These are phyloP conservation scores for Ceratocystis smalleyi DNA, from an alignment of 2,329 filamentous ascomycete species.

Conservation along the genomic window DNA sequence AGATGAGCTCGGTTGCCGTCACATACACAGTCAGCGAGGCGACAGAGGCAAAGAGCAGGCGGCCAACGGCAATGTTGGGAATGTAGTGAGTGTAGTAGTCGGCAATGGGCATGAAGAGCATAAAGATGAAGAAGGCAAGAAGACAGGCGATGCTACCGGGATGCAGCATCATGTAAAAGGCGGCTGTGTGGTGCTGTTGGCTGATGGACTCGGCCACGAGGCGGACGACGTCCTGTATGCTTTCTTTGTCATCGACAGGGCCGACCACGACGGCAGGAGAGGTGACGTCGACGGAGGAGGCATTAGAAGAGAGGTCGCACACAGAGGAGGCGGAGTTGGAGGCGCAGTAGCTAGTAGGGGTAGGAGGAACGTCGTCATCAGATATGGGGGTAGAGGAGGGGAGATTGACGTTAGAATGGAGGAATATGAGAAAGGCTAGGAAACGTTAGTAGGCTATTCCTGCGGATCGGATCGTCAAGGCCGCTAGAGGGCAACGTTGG, in stretches of 20 bases:
- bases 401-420: conserved; percentile 7
- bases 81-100: conserved; percentile 20
- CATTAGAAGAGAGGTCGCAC: conserved; percentile 24
- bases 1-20: conserved; percentile 43
- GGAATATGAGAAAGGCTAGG: conserved; percentile 7
- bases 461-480: too few relatives aligned
- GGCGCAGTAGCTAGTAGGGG: not conserved
- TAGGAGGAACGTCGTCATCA: not conserved
- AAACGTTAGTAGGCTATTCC: too few relatives aligned
- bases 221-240: conserved; percentile 51
- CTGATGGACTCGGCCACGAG: conserved; percentile 69
- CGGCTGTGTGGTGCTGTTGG: conserved; percentile 59
- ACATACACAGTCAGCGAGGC: conserved; percentile 49
- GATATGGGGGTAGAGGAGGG: not conserved
- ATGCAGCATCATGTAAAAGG: conserved; percentile 47
- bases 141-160: conserved; percentile 36
- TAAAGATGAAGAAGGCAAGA: conserved; percentile 25
- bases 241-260: conserved; percentile 34
- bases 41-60: conserved; percentile 38
- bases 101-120: conserved; percentile 31
- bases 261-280: conserved; percentile 45
- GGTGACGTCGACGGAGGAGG: conserved; percentile 24
- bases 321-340: conserved; percentile 5
- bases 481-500: not conserved
- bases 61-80: conserved; percentile 32